These are phyloP conservation scores for Davidsoniella eucalypti DNA, from an alignment of 2,329 filamentous ascomycete genomes.

Conservation along the genomic window DNA sequence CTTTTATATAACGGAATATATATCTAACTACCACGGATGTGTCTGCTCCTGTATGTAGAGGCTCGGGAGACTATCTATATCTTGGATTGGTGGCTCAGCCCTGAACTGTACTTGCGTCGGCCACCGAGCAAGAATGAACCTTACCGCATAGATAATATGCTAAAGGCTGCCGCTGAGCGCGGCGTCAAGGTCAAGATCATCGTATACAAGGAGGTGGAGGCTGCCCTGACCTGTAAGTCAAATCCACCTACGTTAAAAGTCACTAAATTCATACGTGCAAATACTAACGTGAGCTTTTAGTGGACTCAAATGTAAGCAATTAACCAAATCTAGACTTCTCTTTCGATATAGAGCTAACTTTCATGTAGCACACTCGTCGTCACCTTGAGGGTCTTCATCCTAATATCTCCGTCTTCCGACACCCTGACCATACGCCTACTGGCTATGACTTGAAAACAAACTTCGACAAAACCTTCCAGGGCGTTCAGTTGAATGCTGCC, in stretches of 20 bases:
- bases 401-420: conserved; percentile 77
- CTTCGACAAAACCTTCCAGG: conserved; percentile 44
- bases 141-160: conserved; percentile 70
- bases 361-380: conserved; percentile 56
- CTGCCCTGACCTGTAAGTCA: conserved; percentile 59
- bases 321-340: not conserved
- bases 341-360: not conserved
- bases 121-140: conserved; percentile 67
- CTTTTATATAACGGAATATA: not conserved
- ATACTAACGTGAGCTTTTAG: conserved; percentile 14
- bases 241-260: conserved; percentile 16
- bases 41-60: conserved; percentile 23
- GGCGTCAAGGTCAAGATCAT: conserved; percentile 75
- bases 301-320: conserved; percentile 29
- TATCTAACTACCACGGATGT: not conserved
- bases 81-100: conserved; percentile 79
- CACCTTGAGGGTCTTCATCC: conserved; percentile 58
- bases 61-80: conserved; percentile 70
- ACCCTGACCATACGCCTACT: conserved; percentile 74
- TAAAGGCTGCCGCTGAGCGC: conserved; percentile 64
- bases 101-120: conserved; percentile 72
- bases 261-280: not conserved
- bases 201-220: conserved; percentile 81
- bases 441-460: conserved; percentile 50
- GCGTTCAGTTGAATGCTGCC: conserved; percentile 31